A percentile compares a stretch with the other conserved stretches of the same genome.
Evolutionary conservation across 345 rosid genomes (phyloP).

Genomic region (Euphorbia pulcherrima): DNA sequence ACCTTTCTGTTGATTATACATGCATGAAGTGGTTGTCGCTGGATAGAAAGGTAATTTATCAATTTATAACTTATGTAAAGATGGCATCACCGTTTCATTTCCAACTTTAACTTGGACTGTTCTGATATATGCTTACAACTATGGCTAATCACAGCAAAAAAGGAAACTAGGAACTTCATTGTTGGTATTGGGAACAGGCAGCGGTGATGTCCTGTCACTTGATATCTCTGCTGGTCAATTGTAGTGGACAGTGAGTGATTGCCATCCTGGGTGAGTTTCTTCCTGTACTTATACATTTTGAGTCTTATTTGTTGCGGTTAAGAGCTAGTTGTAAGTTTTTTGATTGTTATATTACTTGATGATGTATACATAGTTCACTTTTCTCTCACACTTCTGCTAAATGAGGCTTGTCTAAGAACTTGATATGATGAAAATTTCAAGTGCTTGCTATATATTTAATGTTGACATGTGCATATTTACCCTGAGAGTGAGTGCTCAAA

Average conservation of each 20-base stretch:
- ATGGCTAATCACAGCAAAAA: conserved; percentile 51
- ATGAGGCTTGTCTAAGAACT: background rate
- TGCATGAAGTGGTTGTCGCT: conserved; percentile 78
- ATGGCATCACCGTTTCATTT: background rate
- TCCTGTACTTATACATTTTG: background rate
- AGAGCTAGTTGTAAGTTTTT: background rate
- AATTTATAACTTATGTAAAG: background rate
- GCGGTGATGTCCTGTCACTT: conserved; percentile 90
- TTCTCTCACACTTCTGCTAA: background rate
- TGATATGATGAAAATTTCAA: background rate
- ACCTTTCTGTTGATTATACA: conserved; percentile 66
- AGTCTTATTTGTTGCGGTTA: background rate
- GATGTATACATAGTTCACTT: background rate
- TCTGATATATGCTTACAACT: conserved; percentile 10
- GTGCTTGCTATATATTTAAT: background rate
- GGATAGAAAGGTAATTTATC: conserved; percentile 47
- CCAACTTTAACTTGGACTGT: background rate
- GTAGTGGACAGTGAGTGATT: conserved; percentile 78
- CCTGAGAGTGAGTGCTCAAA: background rate
- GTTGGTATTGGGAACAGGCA: conserved; percentile 75
- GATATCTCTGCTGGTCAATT: conserved; percentile 88
- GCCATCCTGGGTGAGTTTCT: conserved; percentile 84
- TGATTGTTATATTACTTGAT: background rate
- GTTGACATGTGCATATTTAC: background rate
- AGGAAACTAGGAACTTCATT: conserved; percentile 66